Evolutionary conservation across 2,329 filamentous ascomycete species (phyloP).

Genomic region (Parastagonospora nodorum): DNA sequence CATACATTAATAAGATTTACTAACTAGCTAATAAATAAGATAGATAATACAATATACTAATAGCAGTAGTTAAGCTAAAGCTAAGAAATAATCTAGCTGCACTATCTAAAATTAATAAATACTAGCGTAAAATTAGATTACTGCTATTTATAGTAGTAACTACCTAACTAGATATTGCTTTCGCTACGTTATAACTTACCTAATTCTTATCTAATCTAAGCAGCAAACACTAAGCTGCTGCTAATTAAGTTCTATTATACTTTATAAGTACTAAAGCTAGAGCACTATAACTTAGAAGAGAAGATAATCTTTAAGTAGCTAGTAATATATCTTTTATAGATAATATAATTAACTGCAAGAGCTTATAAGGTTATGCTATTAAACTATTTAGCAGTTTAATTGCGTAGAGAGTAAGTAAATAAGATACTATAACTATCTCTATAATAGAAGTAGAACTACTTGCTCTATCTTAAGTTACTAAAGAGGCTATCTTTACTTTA

Average conservation of each 20-base stretch:
- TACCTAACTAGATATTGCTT: not conserved
- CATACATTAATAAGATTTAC: too few species aligned
- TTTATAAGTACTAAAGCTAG: not conserved
- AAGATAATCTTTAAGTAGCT: too few species aligned
- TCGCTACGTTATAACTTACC: not conserved
- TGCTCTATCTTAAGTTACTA: conserved; percentile 1
- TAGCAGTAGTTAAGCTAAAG: not conserved
- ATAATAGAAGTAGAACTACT: not conserved
- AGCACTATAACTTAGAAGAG: too few species aligned
- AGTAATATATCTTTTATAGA: too few species aligned
- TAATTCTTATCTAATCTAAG: not conserved
- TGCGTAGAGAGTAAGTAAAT: not conserved
- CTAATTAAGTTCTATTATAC: not conserved
- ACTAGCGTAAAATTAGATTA: not conserved
- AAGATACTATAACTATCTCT: not conserved
- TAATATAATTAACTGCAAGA: too few species aligned
- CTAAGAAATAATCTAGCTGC: not conserved
- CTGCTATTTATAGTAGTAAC: not conserved
- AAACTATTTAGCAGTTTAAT: too few species aligned
- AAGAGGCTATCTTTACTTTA: not conserved
- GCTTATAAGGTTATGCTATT: too few species aligned
- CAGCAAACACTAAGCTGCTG: not conserved
- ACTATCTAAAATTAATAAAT: not conserved
- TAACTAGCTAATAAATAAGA: not conserved
- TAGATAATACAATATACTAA: not conserved